phyloP scores from a whole-genome alignment of 306 rosid genomes.

The Fragaria nilgerrensis region DNA sequence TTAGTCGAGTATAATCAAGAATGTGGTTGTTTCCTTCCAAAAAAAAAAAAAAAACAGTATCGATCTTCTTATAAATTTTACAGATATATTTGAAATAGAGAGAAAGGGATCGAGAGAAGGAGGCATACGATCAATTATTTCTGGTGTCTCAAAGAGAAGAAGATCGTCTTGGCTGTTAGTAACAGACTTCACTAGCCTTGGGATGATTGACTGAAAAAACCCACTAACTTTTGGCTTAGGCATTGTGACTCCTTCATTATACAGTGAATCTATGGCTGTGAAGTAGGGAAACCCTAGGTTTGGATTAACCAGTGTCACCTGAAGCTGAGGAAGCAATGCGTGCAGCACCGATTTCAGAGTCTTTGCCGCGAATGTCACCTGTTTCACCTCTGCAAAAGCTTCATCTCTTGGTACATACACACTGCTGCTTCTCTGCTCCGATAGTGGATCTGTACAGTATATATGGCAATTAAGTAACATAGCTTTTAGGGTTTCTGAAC shows the following conservation, averaged over 20 bases:
- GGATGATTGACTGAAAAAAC: constrained; percentile 24
- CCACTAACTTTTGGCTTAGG: constrained; percentile 21
- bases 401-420: constrained; percentile 48
- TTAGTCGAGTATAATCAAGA: neutral
- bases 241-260: constrained; percentile 21
- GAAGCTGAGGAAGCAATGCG: constrained; percentile 28
- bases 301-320: constrained; percentile 9
- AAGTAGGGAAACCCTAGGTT: constrained; percentile 37
- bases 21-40: neutral
- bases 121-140: constrained; percentile 28
- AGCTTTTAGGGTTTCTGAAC: neutral
- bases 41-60: neutral
- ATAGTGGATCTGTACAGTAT: constrained; percentile 28
- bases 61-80: neutral
- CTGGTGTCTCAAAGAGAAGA: constrained; percentile 38
- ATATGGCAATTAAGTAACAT: neutral
- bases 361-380: constrained; percentile 21
- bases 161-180: constrained; percentile 18
- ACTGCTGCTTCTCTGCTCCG: constrained; percentile 29
- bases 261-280: constrained; percentile 40
- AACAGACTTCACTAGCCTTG: constrained; percentile 35
- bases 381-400: constrained; percentile 37
- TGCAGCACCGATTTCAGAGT: constrained; percentile 25
- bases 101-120: neutral
- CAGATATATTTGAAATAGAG: neutral